Conservation (phyloP, 2,329 filamentous ascomycete species). For the Herpotrichia juniperi region DNA sequence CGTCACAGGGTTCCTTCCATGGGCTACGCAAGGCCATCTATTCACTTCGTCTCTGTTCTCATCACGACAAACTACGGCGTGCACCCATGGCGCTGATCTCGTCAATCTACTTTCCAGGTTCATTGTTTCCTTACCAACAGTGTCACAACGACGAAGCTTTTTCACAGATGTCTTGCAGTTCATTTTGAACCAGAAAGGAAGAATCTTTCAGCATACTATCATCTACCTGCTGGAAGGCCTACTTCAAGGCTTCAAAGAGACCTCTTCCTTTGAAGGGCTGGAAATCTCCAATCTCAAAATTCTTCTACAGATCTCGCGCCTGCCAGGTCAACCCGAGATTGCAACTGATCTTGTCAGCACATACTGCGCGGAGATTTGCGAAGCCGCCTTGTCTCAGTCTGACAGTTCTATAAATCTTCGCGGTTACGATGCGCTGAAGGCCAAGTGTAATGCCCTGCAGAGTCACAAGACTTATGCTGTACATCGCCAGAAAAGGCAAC, state of each 20-base stretch:
- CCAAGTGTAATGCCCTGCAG: constrained; percentile 14
- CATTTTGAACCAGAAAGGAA: constrained; percentile 40
- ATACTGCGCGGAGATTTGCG: constrained; percentile 34
- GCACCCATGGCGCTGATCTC: constrained; percentile 50
- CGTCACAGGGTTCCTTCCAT: constrained; percentile 51
- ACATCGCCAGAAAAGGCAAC: background rate
- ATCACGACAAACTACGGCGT: constrained; percentile 34
- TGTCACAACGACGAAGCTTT: constrained; percentile 20
- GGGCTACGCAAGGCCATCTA: constrained; percentile 53
- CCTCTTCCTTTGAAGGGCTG: constrained; percentile 15
- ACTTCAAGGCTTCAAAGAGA: constrained; percentile 34
- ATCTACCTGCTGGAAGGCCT: constrained; percentile 53
- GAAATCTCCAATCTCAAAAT: constrained; percentile 33
- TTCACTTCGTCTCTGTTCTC: constrained; percentile 49
- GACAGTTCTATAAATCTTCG: constrained; percentile 12
- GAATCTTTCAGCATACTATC: constrained; percentile 49
- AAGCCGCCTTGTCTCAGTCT: constrained; percentile 13
- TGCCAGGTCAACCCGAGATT: constrained; percentile 51
- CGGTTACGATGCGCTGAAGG: constrained; percentile 22
- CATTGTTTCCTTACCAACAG: constrained; percentile 18
- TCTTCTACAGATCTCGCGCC: constrained; percentile 43
- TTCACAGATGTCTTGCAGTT: constrained; percentile 42
- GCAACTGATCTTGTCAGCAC: constrained; percentile 46
- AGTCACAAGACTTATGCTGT: background rate
- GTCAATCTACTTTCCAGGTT: constrained; percentile 43